These are phyloP conservation scores for Aspergillus egyptiacus DNA, from an alignment of 495 filamentous ascomycete genomes.

Conservation along the genomic window DNA sequence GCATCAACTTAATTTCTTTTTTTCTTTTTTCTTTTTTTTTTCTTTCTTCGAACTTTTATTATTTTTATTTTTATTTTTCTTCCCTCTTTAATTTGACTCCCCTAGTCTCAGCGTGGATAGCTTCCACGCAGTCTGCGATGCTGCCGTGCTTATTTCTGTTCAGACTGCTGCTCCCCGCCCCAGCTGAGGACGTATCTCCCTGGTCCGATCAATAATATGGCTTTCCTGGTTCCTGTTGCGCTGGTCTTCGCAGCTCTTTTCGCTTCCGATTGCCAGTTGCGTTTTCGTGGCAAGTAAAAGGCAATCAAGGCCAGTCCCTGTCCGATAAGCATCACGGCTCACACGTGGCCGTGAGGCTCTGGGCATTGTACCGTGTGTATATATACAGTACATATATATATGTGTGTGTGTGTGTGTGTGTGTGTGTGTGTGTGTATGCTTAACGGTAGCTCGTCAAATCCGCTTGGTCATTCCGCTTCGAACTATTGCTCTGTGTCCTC, in stretches of 20 bases:
- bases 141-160: slow-evolving; percentile 13
- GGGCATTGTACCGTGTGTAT: slow-evolving; percentile 2
- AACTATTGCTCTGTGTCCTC: slow-evolving; percentile 1
- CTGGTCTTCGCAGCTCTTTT: slow-evolving; percentile 3
- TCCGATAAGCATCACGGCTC: slow-evolving; percentile 1
- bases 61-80: slow-evolving; percentile 8
- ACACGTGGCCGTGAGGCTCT: slow-evolving; percentile 7
- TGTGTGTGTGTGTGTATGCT: slow-evolving; percentile 9
- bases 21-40: slow-evolving; percentile 7
- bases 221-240: neutral
- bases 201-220: neutral
- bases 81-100: slow-evolving; percentile 5
- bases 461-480: neutral
- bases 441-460: neutral
- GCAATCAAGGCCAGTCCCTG: neutral
- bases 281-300: slow-evolving; percentile 2
- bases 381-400: too few relatives aligned
- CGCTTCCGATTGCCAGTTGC: slow-evolving; percentile 10
- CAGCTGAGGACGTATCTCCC: slow-evolving; percentile 11
- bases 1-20: neutral
- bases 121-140: slow-evolving; percentile 12
- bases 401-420: too few relatives aligned
- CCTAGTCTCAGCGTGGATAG: slow-evolving; percentile 13
- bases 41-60: slow-evolving; percentile 2
- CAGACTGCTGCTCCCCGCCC: slow-evolving; percentile 6